Base-by-base conservation (phyloP, 257 asterid species). In the Gentiana macrophylla region DNA sequence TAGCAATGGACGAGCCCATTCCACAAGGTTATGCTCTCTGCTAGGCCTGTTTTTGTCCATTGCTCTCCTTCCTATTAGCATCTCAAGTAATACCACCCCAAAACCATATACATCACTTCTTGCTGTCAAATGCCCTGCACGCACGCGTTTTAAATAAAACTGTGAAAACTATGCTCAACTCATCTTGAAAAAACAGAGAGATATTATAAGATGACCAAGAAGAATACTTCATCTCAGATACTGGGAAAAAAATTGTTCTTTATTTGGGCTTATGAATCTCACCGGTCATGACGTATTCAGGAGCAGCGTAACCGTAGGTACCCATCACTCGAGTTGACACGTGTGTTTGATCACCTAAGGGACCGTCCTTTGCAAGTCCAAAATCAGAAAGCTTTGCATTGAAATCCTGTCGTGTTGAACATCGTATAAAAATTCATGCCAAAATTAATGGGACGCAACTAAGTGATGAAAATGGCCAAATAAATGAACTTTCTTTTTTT, bases 271-370 rank as follows among this genome's bases (percentile, higher is more conserved):
- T 33, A 57, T 54, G 54, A 63, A 44, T 70, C 93, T 81, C 72
- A 91, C 98, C 97, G 2, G 96, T 91, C 98, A 91, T 87, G 71
- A 91, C 88, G 74, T 91, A 91, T 72, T 91, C 98, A 0, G 98
- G 98, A 61, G 98, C 96, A 56, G 97, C 95, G 74, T 91, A 91
- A 51, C 98, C 97, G 35, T 83, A 87, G 49, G 98, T 91, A 59
- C 98, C 98, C 98, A 87, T 83, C 41, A 91, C 96, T 13, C 96
- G 82, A 66, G 98, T 91, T 36, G 98, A 87, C 51, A 91, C 98
- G 52, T 91, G 98, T 32, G 98, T 91, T 79, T 91, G 94, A 72
- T 91, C 97, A 53, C 98, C 98, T 51, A 85, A 79, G 24, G 98
- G 98, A 47, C 98, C 98, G 41, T 84, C 90, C 75, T 93, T 79